Percentiles rank a stretch among this genome's conserved stretches.
Evolutionary conservation across 202 grass and related monocot genomes (phyloP).

Genomic region (Elaeis oleifera): DNA sequence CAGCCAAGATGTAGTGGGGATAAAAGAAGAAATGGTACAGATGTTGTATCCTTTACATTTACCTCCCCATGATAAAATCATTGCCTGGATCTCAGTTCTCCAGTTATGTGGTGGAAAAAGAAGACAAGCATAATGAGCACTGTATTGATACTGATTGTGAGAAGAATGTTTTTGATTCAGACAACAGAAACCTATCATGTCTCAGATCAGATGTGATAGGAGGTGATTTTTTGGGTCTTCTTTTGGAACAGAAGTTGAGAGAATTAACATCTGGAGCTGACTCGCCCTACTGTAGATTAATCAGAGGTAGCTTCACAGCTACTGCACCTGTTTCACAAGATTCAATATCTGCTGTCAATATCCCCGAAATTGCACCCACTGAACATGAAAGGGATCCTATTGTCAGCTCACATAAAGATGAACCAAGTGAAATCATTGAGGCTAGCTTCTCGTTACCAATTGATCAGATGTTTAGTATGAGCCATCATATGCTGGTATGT

Average conservation of each 20-base stretch:
- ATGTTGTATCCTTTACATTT: conserved; percentile 92
- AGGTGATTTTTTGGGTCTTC: conserved; percentile 79
- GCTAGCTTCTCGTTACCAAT: conserved; percentile 18
- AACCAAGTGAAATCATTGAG: background rate
- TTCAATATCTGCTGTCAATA: conserved; percentile 27
- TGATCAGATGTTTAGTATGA: conserved; percentile 33
- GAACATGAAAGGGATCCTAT: conserved; percentile 37
- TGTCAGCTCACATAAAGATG: conserved; percentile 30
- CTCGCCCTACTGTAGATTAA: conserved; percentile 49
- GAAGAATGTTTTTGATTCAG: conserved; percentile 17
- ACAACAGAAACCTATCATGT: conserved; percentile 25
- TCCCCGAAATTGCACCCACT: conserved; percentile 36
- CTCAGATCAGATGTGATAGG: conserved; percentile 44
- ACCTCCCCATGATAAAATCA: conserved; percentile 71
- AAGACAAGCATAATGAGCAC: conserved; percentile 20
- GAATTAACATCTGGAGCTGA: conserved; percentile 53
- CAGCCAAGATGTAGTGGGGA: conserved; percentile 39
- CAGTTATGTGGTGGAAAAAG: conserved; percentile 25
- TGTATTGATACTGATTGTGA: background rate
- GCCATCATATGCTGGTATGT: conserved; percentile 17
- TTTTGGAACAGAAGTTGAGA: conserved; percentile 77
- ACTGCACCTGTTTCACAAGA: conserved; percentile 34
- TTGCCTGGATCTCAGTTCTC: conserved; percentile 16
- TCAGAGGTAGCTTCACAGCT: conserved; percentile 18
- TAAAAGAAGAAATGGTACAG: conserved; percentile 53